phyloP scores from a whole-genome alignment of 495 filamentous ascomycete genomes.

The Aspergillus steynii region DNA sequence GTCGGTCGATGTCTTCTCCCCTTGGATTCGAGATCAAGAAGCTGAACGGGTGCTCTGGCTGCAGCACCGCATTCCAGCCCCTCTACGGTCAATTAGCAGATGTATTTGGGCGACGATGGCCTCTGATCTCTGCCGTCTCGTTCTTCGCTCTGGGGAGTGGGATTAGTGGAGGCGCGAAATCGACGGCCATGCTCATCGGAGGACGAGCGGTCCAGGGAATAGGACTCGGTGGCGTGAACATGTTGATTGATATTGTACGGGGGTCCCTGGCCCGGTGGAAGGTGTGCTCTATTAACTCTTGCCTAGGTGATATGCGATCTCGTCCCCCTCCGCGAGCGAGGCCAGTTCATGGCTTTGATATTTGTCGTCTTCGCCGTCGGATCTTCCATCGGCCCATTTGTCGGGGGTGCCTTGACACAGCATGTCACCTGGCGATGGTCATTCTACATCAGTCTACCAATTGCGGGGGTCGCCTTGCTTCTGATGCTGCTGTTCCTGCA shows the following conservation, averaged over 20 bases:
- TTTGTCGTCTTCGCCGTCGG: slow-evolving; percentile 1
- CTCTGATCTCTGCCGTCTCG: slow-evolving; percentile 34
- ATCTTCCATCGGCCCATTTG: not conserved
- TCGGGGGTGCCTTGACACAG: not conserved
- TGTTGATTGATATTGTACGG: slow-evolving; percentile 20
- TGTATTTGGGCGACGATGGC: slow-evolving; percentile 50
- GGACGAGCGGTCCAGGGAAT: slow-evolving; percentile 24
- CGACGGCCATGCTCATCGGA: slow-evolving; percentile 27
- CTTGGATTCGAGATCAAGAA: not conserved
- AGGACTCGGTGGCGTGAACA: slow-evolving; percentile 20
- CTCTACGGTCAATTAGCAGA: slow-evolving; percentile 43
- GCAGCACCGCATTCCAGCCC: slow-evolving; percentile 11
- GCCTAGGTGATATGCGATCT: slow-evolving; percentile 25
- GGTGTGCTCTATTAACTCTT: not conserved
- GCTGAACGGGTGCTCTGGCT: not conserved
- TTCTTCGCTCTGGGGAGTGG: slow-evolving; percentile 46
- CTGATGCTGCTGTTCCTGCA: slow-evolving; percentile 14
- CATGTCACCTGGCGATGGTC: slow-evolving; percentile 4
- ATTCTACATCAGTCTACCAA: slow-evolving; percentile 9
- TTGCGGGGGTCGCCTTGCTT: not conserved
- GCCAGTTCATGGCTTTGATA: slow-evolving; percentile 16
- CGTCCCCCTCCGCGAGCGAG: slow-evolving; percentile 32
- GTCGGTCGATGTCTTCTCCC: not conserved
- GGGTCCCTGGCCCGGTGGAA: not conserved
- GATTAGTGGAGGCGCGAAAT: slow-evolving; percentile 36